Evolutionary conservation across 129 eudicot species (phyloP), one percentile per base, ranked within the genome.

Genomic region (Deinandra increscens): DNA sequence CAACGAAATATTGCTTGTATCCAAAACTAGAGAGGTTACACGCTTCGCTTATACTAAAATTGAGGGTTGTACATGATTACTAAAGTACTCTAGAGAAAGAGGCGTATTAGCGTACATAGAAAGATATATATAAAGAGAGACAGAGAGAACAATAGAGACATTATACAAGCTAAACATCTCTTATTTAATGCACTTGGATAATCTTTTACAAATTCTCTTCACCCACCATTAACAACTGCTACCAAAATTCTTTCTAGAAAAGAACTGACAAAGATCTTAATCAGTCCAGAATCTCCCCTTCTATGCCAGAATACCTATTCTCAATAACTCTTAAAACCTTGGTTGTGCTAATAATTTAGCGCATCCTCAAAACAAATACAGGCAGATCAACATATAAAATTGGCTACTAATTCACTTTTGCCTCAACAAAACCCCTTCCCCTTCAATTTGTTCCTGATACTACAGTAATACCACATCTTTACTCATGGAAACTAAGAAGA

Each of bases 261-360:
- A 3, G 31, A 1, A 26, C 26, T 13, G 63, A 15, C 7, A 18
- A 19, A 50, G 39, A 48, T 17, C 26, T 33, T 17, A 33, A 68
- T 36, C 48, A 13, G 64, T 37, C 36, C 64, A 69, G 34, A 20
- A 51, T 6, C 36, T 69, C 23, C 1, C 6, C 60, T 37, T 23
- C 64, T 49, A 38, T 11, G 23, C 75, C 18, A 70, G 64, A 59
- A 70, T 13, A 61, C 56, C 60, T 46, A 34, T 9, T 12, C 11
- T 63, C 22, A 71, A 44, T 42, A 58, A 26, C 17, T 71, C 76
- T 59, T 41, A 12, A 41, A 29, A 39, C 51, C 23, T 18, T 31
- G 22, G 11, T 61, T 45, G 60, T n/a, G 44, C 58, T 68, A 44
- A 50, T 68, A 49, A 33, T 5, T 34, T 71, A 71, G 39, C 58